Evolutionary conservation across 805 yeast genomes (phyloP), one percentile per base, ranked within the genome.

Genomic region (Metschnikowia lachancei): DNA sequence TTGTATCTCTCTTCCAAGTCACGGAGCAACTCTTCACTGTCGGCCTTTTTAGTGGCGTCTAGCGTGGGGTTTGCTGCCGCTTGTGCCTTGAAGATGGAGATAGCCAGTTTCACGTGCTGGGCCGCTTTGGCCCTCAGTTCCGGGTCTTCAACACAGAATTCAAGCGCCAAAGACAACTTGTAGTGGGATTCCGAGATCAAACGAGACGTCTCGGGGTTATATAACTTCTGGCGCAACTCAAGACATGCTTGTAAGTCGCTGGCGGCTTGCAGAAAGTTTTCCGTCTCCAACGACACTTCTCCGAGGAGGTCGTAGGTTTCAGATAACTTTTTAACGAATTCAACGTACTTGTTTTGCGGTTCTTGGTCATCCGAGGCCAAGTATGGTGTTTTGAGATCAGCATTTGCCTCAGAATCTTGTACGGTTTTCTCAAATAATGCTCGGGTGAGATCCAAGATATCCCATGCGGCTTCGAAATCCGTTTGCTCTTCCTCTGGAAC

Each of bases 391-490:
- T 36, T 18, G 43, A 48, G 39, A 5, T 3, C 36, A 10, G 26
- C 22, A 5, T 20, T 24, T 11, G 47, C 51, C 9, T 44, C 24
- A 8, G 57, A 28, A 7, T 64, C 53, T 20, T 67, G 66, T 3
- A 78, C 56, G 43, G 72, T 60, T 38, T 70, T 63, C 59, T 80
- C 82, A 55, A 80, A 85, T 36, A 86, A 62, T 2, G 84, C 74
- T 51, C 97, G 76, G 2, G 96, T 78, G 33, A 87, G 70, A 60
- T 91, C 96, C 16, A 90, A 68, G 8, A 87, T 77, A 43, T 87
- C 94, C 94, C 96, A 87, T 0, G 97, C 95, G 14, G 83, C 79
- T 61, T 86, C 95, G 58, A 92, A 87, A 57, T 85, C 95, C 14
- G 81, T 75, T 52, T 82, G 86, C 34, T 79, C 78, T 18, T 79